Percentiles rank a stretch among this genome's conserved stretches.
Evolutionary conservation across 2,329 filamentous ascomycete genomes (phyloP).

Genomic region (Aspergillus fumigatiaffinis): DNA sequence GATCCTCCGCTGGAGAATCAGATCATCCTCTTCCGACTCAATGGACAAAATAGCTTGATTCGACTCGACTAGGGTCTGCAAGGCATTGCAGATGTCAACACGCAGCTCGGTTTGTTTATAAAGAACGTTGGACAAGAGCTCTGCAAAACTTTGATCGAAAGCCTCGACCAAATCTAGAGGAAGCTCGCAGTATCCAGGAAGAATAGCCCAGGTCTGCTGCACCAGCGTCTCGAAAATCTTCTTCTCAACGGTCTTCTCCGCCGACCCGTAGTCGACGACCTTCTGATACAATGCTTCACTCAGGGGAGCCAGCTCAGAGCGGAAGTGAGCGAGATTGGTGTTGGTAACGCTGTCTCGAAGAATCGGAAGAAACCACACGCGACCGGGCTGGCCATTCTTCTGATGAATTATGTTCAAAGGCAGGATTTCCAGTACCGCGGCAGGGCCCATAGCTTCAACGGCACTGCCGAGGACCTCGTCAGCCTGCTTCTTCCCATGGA

Average conservation of each 20-base stretch:
- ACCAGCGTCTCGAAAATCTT: slow-evolving; percentile 98
- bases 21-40: slow-evolving; percentile 64
- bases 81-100: slow-evolving; percentile 77
- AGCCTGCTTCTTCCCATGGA: slow-evolving; percentile 90
- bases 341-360: slow-evolving; percentile 87
- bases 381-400: slow-evolving; percentile 70
- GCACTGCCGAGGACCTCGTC: slow-evolving; percentile 86
- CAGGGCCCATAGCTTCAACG: slow-evolving; percentile 83
- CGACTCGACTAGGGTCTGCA: slow-evolving; percentile 86
- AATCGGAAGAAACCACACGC: slow-evolving; percentile 92
- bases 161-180: slow-evolving; percentile 72
- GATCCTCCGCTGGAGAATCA: slow-evolving; percentile 74
- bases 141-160: slow-evolving; percentile 85
- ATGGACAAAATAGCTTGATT: slow-evolving; percentile 76
- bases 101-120: slow-evolving; percentile 89
- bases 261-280: slow-evolving; percentile 74
- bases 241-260: slow-evolving; percentile 88
- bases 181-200: slow-evolving; percentile 92
- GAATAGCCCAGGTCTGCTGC: slow-evolving; percentile 88
- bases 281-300: slow-evolving; percentile 87
- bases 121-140: slow-evolving; percentile 83
- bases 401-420: slow-evolving; percentile 82
- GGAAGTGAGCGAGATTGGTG: slow-evolving; percentile 81
- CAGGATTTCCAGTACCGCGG: slow-evolving; percentile 73
- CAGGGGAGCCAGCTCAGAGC: slow-evolving; percentile 77